Conservation (phyloP, 2,329 filamentous ascomycete species). For the Polytolypa hystricis region DNA sequence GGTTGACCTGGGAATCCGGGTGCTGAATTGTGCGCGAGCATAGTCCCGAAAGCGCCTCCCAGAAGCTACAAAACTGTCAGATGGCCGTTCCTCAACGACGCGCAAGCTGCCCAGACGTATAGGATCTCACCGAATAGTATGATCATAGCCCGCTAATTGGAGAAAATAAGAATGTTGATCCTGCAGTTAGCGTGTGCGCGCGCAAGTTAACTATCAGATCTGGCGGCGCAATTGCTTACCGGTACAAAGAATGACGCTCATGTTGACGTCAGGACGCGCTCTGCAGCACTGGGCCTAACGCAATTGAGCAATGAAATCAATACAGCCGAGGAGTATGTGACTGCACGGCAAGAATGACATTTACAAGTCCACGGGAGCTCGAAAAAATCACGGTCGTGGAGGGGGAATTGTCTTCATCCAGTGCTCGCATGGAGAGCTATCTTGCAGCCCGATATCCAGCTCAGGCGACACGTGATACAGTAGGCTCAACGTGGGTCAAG, state of each 20-base stretch:
- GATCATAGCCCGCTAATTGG: constrained; percentile 56
- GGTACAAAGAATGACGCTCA: constrained; percentile 59
- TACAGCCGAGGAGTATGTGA: too few relatives aligned
- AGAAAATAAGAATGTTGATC: constrained; percentile 11
- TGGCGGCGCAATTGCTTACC: constrained; percentile 33
- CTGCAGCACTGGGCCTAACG: too few relatives aligned
- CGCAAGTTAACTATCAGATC: constrained; percentile 14
- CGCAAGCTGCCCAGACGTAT: neutral
- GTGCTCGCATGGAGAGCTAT: neutral
- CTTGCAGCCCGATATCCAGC: neutral
- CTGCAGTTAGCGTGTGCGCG: neutral
- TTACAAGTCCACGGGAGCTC: too few relatives aligned
- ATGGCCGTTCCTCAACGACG: constrained; percentile 2
- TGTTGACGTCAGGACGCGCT: constrained; percentile 28
- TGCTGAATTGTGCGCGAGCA: constrained; percentile 97
- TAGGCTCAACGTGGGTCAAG: too few relatives aligned
- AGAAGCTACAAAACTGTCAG: constrained; percentile 54
- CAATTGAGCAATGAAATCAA: too few relatives aligned
- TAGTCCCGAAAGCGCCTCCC: constrained; percentile 95
- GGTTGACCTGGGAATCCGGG: constrained; percentile 95
- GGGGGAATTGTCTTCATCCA: neutral
- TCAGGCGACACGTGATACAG: too few relatives aligned
- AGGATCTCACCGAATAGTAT: constrained; percentile 55
- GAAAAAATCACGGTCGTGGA: too few relatives aligned
- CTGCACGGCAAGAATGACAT: too few relatives aligned